Evolutionary conservation across 257 asterid genomes (phyloP), one percentile per base, ranked within the genome.

Genomic region (Lantana camara): DNA sequence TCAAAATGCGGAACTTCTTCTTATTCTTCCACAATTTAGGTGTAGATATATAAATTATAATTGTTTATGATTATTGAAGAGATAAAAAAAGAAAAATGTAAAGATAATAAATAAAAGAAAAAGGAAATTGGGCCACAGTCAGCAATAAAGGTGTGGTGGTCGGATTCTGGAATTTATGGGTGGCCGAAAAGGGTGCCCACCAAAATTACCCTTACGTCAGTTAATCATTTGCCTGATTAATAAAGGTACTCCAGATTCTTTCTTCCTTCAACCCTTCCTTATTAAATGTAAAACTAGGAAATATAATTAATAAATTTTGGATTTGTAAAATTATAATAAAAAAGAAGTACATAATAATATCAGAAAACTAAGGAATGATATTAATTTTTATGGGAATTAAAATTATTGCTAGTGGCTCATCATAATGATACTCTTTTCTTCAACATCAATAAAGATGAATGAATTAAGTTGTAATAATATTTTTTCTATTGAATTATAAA

Each of bases 121-220:
- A n/a, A 15, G 20, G 2, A 6, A 13, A 8, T 38, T 3, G 45
- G 14, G 45, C 45, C 11, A 13, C 45, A 38, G 45, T 13, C 50
- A 11, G 21, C 21, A 37, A 20, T 22, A 38, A 24, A 23, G 16
- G 5, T 11, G 27, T 20, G 37, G 37, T 22, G 22, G 57, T 51
- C 27, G 57, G 35, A 51, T 10, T 51, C 19, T 51, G 19, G 57
- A 13, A 22, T 32, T 30, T 32, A 9, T 30, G 60, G 44, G 60
- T n/a, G 9, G 8, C 32, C 24, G 9, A 51, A 47, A 50, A 50
- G 27, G 12, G 19, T 51, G 37, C 35, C 45, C 61, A 32, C 45
- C 45, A n/a, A 40, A 59, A 21, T 59, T 22, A 23, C 64, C n/a
- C 50, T 40, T 59, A 41, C 51, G 19, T 59, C 64, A 22, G 38